Conservation (phyloP, 2,329 filamentous ascomycete species). For the Fonsecaea erecta region DNA sequence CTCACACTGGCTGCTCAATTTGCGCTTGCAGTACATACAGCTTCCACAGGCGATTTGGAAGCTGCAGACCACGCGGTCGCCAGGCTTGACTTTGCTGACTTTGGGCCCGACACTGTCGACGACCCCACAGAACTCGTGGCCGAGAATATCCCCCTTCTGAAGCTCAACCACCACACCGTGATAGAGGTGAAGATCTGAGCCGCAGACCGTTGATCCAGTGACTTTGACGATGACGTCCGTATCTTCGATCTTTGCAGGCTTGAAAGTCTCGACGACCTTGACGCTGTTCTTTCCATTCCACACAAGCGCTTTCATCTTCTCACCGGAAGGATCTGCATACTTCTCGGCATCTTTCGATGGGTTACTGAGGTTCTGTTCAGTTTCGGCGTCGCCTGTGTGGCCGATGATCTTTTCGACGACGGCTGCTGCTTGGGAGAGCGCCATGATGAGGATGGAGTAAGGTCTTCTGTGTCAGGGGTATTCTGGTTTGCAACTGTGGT, state of each 20-base stretch:
- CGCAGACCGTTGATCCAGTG: slow-evolving; percentile 68
- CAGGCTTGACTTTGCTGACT: slow-evolving; percentile 60
- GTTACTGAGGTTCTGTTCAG: slow-evolving; percentile 70
- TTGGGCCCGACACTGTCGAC: slow-evolving; percentile 61
- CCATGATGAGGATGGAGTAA: slow-evolving; percentile 49
- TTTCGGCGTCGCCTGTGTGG: slow-evolving; percentile 67
- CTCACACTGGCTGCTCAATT: slow-evolving; percentile 58
- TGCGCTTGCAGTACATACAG: slow-evolving; percentile 79
- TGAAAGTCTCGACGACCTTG: slow-evolving; percentile 70
- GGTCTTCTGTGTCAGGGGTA: neutral
- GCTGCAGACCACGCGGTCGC: slow-evolving; percentile 76
- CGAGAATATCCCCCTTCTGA: slow-evolving; percentile 68
- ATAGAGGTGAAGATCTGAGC: slow-evolving; percentile 61
- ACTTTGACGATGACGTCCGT: slow-evolving; percentile 80
- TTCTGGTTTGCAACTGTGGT: neutral
- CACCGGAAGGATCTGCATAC: slow-evolving; percentile 56
- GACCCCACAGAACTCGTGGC: slow-evolving; percentile 61
- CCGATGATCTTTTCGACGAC: slow-evolving; percentile 69
- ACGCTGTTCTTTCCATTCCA: slow-evolving; percentile 86
- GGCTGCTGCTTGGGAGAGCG: slow-evolving; percentile 69
- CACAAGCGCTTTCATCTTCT: slow-evolving; percentile 77
- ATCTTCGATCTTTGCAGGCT: slow-evolving; percentile 73
- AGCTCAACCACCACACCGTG: slow-evolving; percentile 62
- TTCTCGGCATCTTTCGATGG: slow-evolving; percentile 61
- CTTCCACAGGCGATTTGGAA: slow-evolving; percentile 76